A percentile compares a stretch with the other conserved stretches of the same genome.
Conservation (phyloP, 768 basidiomycete species). For the Russula griseocarnosa region DNA sequence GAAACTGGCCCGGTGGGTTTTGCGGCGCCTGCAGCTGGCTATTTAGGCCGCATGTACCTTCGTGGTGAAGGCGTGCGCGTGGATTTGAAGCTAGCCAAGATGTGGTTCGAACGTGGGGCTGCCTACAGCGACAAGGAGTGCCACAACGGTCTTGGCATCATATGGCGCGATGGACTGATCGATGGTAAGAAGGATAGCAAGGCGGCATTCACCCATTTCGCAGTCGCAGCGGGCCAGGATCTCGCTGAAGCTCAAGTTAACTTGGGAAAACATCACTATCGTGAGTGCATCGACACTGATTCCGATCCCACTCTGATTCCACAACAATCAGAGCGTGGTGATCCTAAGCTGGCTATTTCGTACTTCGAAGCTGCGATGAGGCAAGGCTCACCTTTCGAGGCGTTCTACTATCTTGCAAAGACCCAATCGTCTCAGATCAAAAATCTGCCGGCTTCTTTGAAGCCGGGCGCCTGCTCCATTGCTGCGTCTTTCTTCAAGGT, state of each 20-base stretch:
- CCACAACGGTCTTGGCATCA: conserved; percentile 86
- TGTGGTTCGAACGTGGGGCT: conserved; percentile 92
- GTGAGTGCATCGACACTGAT: conserved; percentile 37
- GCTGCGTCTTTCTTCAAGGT: conserved; percentile 93
- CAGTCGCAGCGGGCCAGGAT: conserved; percentile 78
- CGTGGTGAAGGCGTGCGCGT: conserved; percentile 86
- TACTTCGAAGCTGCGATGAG: conserved; percentile 84
- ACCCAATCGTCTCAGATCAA: conserved; percentile 64
- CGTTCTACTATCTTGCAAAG: conserved; percentile 88
- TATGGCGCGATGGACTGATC: conserved; percentile 84
- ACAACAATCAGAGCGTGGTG: conserved; percentile 54
- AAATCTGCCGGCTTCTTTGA: conserved; percentile 45
- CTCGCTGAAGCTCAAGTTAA: conserved; percentile 91
- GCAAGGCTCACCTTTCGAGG: conserved; percentile 88
- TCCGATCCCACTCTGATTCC: conserved; percentile 14
- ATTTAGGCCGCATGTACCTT: conserved; percentile 89
- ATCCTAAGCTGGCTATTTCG: conserved; percentile 58
- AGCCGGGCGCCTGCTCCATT: conserved; percentile 77
- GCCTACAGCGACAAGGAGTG: conserved; percentile 82
- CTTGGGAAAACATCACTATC: conserved; percentile 73
- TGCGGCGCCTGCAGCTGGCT: conserved; percentile 79
- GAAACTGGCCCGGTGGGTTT: conserved; percentile 41
- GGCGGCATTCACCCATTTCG: conserved; percentile 65
- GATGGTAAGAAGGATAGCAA: conserved; percentile 59
- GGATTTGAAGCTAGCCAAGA: conserved; percentile 70